Evolutionary conservation across 2,329 filamentous ascomycete species (phyloP).

Genomic region (Colletotrichum sp.): DNA sequence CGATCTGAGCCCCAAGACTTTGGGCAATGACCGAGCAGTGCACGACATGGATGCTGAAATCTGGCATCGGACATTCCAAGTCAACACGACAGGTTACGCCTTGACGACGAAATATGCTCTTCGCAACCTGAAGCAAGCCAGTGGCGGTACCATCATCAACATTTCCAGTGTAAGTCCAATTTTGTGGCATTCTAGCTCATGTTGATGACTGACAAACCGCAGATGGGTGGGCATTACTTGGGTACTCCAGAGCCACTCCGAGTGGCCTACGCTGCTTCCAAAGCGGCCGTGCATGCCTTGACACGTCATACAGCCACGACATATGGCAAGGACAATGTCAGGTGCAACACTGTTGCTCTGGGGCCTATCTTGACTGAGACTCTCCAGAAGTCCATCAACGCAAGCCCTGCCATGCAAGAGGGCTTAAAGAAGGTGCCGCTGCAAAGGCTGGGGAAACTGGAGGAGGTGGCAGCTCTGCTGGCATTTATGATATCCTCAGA

Average conservation of each 20-base stretch:
- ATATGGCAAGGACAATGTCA: neutral
- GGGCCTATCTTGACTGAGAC: neutral
- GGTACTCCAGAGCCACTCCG: neutral
- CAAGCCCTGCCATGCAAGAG: neutral
- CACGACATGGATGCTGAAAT: neutral
- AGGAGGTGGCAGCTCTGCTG: neutral
- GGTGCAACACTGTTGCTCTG: neutral
- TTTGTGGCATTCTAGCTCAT: neutral
- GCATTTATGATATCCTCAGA: slow-evolving; percentile 5
- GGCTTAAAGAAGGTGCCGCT: neutral
- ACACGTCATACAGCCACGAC: slow-evolving; percentile 1
- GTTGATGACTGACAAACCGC: neutral
- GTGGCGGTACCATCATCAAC: neutral
- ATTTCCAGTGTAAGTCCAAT: neutral
- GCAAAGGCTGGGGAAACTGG: neutral
- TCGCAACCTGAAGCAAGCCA: neutral
- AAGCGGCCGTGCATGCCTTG: neutral
- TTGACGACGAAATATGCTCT: slow-evolving; percentile 2
- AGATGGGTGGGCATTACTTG: slow-evolving; percentile 4
- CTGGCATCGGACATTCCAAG: neutral
- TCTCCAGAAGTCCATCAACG: neutral
- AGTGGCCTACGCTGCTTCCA: neutral
- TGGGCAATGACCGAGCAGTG: neutral
- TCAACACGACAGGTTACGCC: slow-evolving; percentile 1
- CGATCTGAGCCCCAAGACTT: neutral